These are phyloP conservation scores for Pleurotus tuoliensis DNA, from an alignment of 768 basidiomycete species.

Conservation along the genomic window DNA sequence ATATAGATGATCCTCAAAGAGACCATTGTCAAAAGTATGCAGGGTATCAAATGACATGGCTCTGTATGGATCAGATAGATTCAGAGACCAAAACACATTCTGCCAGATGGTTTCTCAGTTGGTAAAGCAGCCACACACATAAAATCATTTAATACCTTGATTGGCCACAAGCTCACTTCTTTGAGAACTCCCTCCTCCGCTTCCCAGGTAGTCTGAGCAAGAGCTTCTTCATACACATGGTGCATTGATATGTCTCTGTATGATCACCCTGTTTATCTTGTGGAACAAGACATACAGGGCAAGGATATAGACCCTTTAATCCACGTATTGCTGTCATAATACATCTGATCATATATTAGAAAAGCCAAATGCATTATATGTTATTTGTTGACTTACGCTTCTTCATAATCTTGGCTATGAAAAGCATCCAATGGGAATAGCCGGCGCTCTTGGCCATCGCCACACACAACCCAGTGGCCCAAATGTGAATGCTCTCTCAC, in stretches of 20 bases:
- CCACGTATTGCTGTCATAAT: constrained; percentile 36
- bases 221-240: constrained; percentile 12
- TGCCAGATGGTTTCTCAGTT: constrained; percentile 8
- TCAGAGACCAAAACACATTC: constrained; percentile 39
- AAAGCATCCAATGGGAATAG: constrained; percentile 35
- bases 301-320: constrained; percentile 22
- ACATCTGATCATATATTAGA: constrained; percentile 20
- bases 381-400: constrained; percentile 30
- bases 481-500: constrained; percentile 13
- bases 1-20: constrained; percentile 29
- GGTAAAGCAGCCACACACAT: neutral
- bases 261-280: constrained; percentile 20
- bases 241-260: constrained; percentile 13
- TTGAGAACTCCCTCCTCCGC: constrained; percentile 14
- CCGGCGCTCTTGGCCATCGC: constrained; percentile 18
- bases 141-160: constrained; percentile 16
- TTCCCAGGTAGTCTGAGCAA: constrained; percentile 1
- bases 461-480: constrained; percentile 21
- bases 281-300: constrained; percentile 34
- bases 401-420: constrained; percentile 39
- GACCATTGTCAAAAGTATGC: constrained; percentile 29
- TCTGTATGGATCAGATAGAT: constrained; percentile 27
- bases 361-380: neutral
- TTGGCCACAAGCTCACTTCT: constrained; percentile 14
- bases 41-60: constrained; percentile 35